Conservation (phyloP, 441 rosid genomes). For the Lepidium campestre region DNA sequence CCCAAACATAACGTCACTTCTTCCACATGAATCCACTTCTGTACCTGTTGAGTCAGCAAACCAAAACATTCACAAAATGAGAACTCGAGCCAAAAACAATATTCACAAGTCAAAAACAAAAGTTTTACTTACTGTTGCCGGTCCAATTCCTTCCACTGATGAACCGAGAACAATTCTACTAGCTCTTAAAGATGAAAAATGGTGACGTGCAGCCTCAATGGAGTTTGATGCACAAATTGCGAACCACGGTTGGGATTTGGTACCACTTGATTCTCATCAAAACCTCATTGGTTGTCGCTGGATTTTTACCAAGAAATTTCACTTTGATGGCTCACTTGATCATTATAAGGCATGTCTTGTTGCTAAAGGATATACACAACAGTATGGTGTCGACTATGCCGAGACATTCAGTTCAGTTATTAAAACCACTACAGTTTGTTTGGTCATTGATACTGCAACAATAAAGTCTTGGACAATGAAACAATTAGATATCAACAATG, state of each 20-base stretch:
- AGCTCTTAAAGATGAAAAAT: not conserved
- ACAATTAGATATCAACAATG: not conserved
- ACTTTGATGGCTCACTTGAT: not conserved
- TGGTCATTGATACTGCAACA: not conserved
- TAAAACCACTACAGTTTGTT: not conserved
- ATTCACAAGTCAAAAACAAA: too few relatives aligned
- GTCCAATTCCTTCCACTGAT: too few relatives aligned
- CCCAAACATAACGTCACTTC: too few relatives aligned
- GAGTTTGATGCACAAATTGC: not conserved
- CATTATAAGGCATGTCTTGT: not conserved
- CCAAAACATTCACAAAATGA: too few relatives aligned
- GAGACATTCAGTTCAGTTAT: not conserved
- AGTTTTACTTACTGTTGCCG: too few relatives aligned
- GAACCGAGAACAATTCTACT: not conserved
- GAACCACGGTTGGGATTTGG: not conserved
- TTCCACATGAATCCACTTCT: too few relatives aligned
- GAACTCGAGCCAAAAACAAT: too few relatives aligned
- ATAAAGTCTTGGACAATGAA: not conserved
- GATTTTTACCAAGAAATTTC: not conserved
- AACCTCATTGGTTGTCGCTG: not conserved
- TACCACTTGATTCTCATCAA: accelerated
- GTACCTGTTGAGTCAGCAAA: too few relatives aligned
- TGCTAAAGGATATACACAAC: not conserved
- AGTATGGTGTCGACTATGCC: not conserved
- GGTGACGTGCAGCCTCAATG: accelerated